Base-by-base conservation (phyloP, 2,329 filamentous ascomycete genomes). In the Diplodia intermedia region DNA sequence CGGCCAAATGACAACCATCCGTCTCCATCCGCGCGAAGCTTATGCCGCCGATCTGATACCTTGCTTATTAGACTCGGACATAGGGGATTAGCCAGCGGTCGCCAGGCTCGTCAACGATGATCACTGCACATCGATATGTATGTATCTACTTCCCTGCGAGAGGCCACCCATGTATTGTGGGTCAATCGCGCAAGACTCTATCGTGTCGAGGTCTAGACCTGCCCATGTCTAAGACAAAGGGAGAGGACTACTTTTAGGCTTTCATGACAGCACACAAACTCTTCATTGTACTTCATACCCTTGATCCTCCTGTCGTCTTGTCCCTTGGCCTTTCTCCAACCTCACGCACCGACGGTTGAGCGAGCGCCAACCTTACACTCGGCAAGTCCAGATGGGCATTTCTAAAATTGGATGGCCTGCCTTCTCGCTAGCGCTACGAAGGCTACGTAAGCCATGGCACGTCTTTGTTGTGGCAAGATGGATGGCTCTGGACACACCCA, bases 151-250 rank as follows among this genome's bases (percentile, higher is more conserved):
- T 63, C 60, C 60, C 60, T 47, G 33, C 43, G 11, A 52, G 31
- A 63, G 47, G 29, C 47, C 18, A 63, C 20, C 50, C 60, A 52
- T 53, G 47, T 29, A 29, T 12, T 52, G 60, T 63, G 60, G 60
- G 47, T 23, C 60, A 15, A n/a, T 63, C 31, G 29, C 6, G 29
- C 43, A 4, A 63, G 43, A 31, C 29, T 36, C 40, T 40, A 38
- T 52, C 29, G 15, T 26, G 29, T 18, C 43, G 50, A 36, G 31
- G 29, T 63, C 60, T 53, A 63, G 60, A 63, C 60, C 38, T 12
- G 29, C 3, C 29, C 43, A 12, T 63, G 60, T 63, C 60, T 63
- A 52, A 63, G 60, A 63, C 60, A 63, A 52, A 38, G 60, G 14
- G 47, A 26, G 26, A 26, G 26, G 26, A 26, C 26, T 26, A 26